Evolutionary conservation across 2,329 filamentous ascomycete species (phyloP).

Genomic region (Rhynchosporium agropyri): DNA sequence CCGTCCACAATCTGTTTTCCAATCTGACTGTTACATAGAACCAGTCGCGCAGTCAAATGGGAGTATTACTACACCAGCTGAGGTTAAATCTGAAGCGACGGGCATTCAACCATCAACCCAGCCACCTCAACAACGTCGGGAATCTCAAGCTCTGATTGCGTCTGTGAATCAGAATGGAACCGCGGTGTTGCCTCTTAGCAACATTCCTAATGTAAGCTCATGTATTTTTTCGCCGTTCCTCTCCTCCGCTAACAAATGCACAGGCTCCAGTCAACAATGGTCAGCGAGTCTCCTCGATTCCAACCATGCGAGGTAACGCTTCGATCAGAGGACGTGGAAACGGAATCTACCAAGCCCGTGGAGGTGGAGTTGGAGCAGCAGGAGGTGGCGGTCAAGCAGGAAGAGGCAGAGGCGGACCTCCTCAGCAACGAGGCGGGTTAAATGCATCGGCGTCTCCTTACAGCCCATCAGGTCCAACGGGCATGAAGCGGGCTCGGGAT

Average conservation of each 20-base stretch:
- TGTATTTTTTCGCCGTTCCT: neutral
- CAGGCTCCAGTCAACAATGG: slow-evolving; percentile 33
- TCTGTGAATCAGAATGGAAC: slow-evolving; percentile 30
- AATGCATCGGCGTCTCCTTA: slow-evolving; percentile 41
- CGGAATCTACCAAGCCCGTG: slow-evolving; percentile 33
- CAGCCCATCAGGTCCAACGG: slow-evolving; percentile 36
- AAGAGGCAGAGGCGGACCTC: slow-evolving; percentile 38
- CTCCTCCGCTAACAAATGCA: slow-evolving; percentile 21
- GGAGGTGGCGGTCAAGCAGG: slow-evolving; percentile 34
- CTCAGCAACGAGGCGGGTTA: slow-evolving; percentile 37
- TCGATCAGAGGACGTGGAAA: slow-evolving; percentile 35
- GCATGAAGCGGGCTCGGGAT: slow-evolving; percentile 40
- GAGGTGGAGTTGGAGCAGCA: slow-evolving; percentile 28
- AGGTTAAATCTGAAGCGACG: slow-evolving; percentile 32
- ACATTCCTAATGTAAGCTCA: slow-evolving; percentile 38
- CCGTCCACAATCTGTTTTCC: neutral
- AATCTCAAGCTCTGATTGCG: slow-evolving; percentile 23
- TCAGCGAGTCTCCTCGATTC: slow-evolving; percentile 37
- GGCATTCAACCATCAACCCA: slow-evolving; percentile 22
- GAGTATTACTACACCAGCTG: slow-evolving; percentile 24
- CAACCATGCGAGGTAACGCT: slow-evolving; percentile 37
- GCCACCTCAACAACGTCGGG: slow-evolving; percentile 12
- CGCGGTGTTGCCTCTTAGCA: slow-evolving; percentile 31
- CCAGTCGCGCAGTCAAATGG: slow-evolving; percentile 31
- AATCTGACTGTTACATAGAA: slow-evolving; percentile 23